Evolutionary conservation across 2,329 filamentous ascomycete species (phyloP).

Genomic region (Alternaria brassicicola): DNA sequence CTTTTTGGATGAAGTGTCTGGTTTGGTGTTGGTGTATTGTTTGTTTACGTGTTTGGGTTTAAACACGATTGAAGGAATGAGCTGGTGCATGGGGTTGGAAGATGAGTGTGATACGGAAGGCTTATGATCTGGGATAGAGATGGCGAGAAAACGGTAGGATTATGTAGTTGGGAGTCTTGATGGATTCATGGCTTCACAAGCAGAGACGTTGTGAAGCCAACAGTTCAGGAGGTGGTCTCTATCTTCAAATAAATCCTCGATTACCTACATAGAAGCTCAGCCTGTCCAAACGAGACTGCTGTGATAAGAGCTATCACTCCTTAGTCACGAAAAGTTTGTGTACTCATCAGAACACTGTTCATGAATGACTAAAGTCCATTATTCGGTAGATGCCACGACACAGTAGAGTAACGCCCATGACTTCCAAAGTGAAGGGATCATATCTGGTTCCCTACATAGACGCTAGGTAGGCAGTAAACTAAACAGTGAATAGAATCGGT

Average conservation of each 20-base stretch:
- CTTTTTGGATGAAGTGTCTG: neutral
- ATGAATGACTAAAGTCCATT: too few relatives aligned
- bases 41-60: neutral
- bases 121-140: neutral
- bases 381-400: too few relatives aligned
- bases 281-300: neutral
- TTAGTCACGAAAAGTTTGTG: too few relatives aligned
- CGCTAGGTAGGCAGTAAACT: too few relatives aligned
- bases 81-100: neutral
- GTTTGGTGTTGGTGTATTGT: neutral
- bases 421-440: too few relatives aligned
- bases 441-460: too few relatives aligned
- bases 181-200: neutral
- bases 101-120: neutral
- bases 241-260: neutral
- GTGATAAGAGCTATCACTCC: neutral
- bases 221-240: neutral
- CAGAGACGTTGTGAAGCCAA: neutral
- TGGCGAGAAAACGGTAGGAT: neutral
- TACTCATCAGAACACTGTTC: too few relatives aligned
- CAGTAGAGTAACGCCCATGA: too few relatives aligned
- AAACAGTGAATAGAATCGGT: too few relatives aligned
- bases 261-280: neutral
- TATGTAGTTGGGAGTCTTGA: neutral
- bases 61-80: neutral